Conservation (phyloP, 495 filamentous ascomycete genomes). For the Penicillium desertorum region DNA sequence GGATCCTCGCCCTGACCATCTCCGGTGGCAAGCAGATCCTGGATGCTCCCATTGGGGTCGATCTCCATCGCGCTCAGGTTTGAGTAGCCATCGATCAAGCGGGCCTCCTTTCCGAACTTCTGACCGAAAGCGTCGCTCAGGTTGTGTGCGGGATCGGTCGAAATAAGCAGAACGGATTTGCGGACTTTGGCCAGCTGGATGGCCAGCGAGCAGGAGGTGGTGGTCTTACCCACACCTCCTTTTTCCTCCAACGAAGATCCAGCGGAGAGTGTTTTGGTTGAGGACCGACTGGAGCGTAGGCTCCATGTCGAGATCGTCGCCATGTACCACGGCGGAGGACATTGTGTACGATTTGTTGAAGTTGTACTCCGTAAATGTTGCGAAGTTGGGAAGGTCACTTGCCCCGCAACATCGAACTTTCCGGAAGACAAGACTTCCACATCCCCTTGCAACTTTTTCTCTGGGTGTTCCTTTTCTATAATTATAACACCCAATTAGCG, state of each 20-base stretch:
- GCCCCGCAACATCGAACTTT: constrained; percentile 45
- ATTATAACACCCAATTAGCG: background rate
- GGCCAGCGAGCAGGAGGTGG: constrained; percentile 94
- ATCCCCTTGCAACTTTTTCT: background rate
- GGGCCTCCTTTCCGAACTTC: constrained; percentile 98
- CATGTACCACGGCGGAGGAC: constrained; percentile 63
- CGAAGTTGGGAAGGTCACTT: constrained; percentile 4
- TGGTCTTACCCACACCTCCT: constrained; percentile 99
- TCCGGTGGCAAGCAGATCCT: constrained; percentile 83
- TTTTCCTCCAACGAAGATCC: constrained; percentile 99
- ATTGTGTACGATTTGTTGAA: constrained; percentile 35
- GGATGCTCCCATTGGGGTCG: constrained; percentile 96
- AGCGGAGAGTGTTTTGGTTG: constrained; percentile 89
- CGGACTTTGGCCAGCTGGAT: constrained; percentile 97
- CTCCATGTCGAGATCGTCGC: constrained; percentile 79
- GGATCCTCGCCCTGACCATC: constrained; percentile 71
- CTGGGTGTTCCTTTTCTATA: background rate
- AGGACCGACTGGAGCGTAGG: constrained; percentile 92
- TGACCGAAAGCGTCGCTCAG: constrained; percentile 96
- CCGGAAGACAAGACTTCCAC: constrained; percentile 26
- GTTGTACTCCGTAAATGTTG: constrained; percentile 6
- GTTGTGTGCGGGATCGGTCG: constrained; percentile 98
- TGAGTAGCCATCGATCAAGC: constrained; percentile 83
- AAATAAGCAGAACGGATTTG: constrained; percentile 94
- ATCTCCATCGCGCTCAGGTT: constrained; percentile 99